Percentiles rank a stretch among this genome's conserved stretches.
phyloP scores from a whole-genome alignment of 2,329 filamentous ascomycete species.

The Aspergillus piperis region DNA sequence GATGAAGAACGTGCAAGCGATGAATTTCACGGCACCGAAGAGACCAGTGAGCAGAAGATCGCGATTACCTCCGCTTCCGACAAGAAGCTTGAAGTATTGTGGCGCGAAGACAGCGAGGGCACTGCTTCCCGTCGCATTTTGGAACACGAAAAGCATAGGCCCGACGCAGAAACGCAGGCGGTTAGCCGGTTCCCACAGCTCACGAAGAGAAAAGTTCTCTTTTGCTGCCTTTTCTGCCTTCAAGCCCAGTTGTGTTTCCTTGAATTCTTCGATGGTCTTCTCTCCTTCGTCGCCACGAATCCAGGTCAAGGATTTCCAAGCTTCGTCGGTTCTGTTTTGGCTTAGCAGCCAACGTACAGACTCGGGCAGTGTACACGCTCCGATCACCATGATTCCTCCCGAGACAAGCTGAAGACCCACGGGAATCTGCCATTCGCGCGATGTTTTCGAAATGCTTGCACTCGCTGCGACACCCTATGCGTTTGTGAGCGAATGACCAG shows the following conservation, averaged over 20 bases:
- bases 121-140: background rate
- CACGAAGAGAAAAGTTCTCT: background rate
- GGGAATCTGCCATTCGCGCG: conserved; percentile 55
- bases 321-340: conserved; percentile 51
- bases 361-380: conserved; percentile 53
- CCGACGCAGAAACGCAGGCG: background rate
- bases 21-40: conserved; percentile 55
- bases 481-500: background rate
- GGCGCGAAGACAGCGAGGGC: conserved; percentile 36
- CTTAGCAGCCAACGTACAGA: conserved; percentile 53
- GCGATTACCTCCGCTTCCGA: conserved; percentile 47
- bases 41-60: conserved; percentile 53
- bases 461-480: background rate
- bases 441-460: conserved; percentile 41
- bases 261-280: conserved; percentile 16
- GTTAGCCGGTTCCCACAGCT: background rate
- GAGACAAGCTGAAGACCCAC: conserved; percentile 51
- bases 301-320: conserved; percentile 51
- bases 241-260: background rate
- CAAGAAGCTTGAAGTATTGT: conserved; percentile 52
- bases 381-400: conserved; percentile 49
- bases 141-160: background rate
- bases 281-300: conserved; percentile 41
- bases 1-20: conserved; percentile 51
- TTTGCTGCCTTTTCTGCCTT: conserved; percentile 2